Evolutionary conservation across 805 yeast species (phyloP).

Genomic region (Candida morakotiae): DNA sequence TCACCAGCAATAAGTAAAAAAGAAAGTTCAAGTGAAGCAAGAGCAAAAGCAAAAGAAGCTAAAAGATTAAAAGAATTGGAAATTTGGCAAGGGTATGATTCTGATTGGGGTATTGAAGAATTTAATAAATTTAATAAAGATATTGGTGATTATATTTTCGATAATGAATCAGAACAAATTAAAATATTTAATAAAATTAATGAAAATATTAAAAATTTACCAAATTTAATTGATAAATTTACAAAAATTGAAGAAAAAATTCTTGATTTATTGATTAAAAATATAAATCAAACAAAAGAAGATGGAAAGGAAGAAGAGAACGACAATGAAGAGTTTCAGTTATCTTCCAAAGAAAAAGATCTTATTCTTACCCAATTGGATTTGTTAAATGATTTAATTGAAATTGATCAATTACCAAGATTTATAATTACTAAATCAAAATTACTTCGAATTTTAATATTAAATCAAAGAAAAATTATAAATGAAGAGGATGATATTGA

Average conservation of each 20-base stretch:
- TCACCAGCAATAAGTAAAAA: slow-evolving; percentile 4
- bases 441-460: slow-evolving; percentile 27
- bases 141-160: slow-evolving; percentile 33
- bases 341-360: slow-evolving; percentile 11
- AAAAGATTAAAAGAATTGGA: slow-evolving; percentile 11
- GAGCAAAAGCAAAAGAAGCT: slow-evolving; percentile 9
- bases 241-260: slow-evolving; percentile 8
- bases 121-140: slow-evolving; percentile 19
- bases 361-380: slow-evolving; percentile 14
- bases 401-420: slow-evolving; percentile 21
- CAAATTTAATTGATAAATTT: slow-evolving; percentile 16
- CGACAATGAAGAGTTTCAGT: neutral
- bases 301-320: slow-evolving; percentile 6
- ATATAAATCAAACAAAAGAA: too few relatives aligned
- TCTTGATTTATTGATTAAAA: slow-evolving; percentile 8
- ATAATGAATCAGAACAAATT: slow-evolving; percentile 25
- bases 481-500: slow-evolving; percentile 4
- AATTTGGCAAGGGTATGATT: slow-evolving; percentile 21
- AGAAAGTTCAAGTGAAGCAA: slow-evolving; percentile 8
- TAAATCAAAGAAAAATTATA: slow-evolving; percentile 20
- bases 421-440: slow-evolving; percentile 27
- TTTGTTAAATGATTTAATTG: slow-evolving; percentile 13
- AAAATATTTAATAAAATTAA: slow-evolving; percentile 23
- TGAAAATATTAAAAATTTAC: neutral
- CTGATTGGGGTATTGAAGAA: slow-evolving; percentile 45